Evolutionary conservation across 495 filamentous ascomycete genomes (phyloP), one percentile per base, ranked within the genome.

Genomic region (Podospora comata): DNA sequence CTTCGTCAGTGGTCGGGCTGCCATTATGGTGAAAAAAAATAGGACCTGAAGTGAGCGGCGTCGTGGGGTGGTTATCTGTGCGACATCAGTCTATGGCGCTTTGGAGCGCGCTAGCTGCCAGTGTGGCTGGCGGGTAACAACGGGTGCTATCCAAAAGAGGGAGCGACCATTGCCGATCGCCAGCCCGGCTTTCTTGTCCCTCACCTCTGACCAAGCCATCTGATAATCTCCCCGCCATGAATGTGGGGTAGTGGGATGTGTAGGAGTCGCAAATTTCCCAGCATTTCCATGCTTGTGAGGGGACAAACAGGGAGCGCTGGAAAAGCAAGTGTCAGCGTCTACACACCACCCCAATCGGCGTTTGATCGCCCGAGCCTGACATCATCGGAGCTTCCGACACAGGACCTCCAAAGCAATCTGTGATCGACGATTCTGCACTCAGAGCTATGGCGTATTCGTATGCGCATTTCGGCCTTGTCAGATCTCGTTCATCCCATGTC

Each of bases 401-500:
- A 18, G 20, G 23, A 23, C 16, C 5, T 18, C 18, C 55, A 11
- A 58, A 58, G 55, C 55, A 70, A 72, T 65, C 64, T 62, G 15
- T 60, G 68, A 70, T 70, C 68, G 61, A 68, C 61, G 54, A 19
- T 26, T 53, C 26, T 26, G 34, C 62, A 64, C 23, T 59, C 69
- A 66, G 23, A 23, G 54, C 27, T 58, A 64, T 56, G 63, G 59
- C 32, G 32, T 32, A 63, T 32, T 44, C 18, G 59, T 55, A 64
- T 58, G 53, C 59, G 20, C 55, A 58, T 27, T 23, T 67, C 57
- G 62, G 72, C 77, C 67, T 76, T 54, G 71, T 70, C 66, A 75
- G 72, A 77, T 79, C 74, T 70, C 56, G 75, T 82, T 81, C 78
- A 67, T 81, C 78, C 76, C 79, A 79, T 80, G 57, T 76, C 2